Base-by-base conservation (phyloP, 1,284 basidiomycete genomes). In the Moesziomyces antarcticus region DNA sequence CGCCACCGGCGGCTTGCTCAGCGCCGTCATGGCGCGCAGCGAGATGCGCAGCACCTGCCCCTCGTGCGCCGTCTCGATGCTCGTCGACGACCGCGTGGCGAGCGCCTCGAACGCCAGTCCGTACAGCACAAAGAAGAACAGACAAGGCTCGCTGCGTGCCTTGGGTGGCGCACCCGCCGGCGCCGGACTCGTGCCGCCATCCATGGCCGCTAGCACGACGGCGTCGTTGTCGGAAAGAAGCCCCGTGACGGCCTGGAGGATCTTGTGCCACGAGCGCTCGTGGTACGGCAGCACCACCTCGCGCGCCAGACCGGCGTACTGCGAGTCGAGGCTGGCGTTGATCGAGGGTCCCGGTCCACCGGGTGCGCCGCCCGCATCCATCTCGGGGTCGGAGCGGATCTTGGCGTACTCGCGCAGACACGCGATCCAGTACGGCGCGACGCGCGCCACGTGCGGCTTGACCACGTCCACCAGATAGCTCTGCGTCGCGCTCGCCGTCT, bases 51-150 rank as follows among this genome's bases (percentile, higher is more conserved):
- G 66, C 45, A 71, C 62, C 46, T 50, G 46, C 42, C 87, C 76
- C 40, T 81, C 77, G 0, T 50, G 66, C 56, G 58, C n/a, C 87
- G 86, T 7, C 86, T 84, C 67, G 85, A 79, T 41, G 84, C 85
- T 11, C 85, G 80, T 45, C 81, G 88, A 85, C 25, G 89, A 86
- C 60, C 91, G 88, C 1, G 89, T 88, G 1, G 91, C 90, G 11
- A 98, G 87, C 0, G 93, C 90, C 83, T 99, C 96, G 74, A 93
- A 97, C 0, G 96, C 91, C 21, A 99, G 88, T 13, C 96, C 96
- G 80, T 97, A 97, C 13, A 97, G 84, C 16, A 93, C 88, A 85
- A 91, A 94, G 85, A 97, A 98, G 85, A 93, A 90, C 8, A 90
- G 87, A 0, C 90, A 88, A 0, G 94, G 93, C 63, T 94, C 92